Base-by-base conservation (phyloP, 2,329 filamentous ascomycete genomes). In the Cercospora nicotianae region DNA sequence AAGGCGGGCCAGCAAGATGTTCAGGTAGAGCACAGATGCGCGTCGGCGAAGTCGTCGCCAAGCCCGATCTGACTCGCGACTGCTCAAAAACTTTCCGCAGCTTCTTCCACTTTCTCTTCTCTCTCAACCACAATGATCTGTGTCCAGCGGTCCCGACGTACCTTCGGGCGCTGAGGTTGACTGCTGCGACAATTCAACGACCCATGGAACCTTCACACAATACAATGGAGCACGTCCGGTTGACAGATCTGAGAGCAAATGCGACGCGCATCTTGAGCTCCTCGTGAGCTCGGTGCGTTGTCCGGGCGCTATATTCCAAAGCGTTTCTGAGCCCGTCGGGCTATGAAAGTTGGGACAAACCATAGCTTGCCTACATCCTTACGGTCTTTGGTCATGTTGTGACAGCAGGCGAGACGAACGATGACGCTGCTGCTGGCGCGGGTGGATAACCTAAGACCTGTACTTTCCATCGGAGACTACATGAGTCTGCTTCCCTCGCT, bases 181-280 rank as follows among this genome's bases (percentile, higher is more conserved):
- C 86, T 87, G 82, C 87, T 91, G 87, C 72, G 86, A 88, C 91
- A 94, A 89, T 88, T 94, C 91, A 91, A 92, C 92, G 88, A 87
- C 83, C 80, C 79, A 92, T 89, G 91, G 91, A 93, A 90, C 89
- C 90, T 92, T 70, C 72, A 68, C 64, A 64, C 39, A 89, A 87
- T 72, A 75, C 77, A 76, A 81, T 89, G 93, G 91, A 88, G 93
- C 90, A 91, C 92, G 82, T 94, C 91, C 90, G 89, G 92, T 93
- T 91, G 92, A 96, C 93, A 95, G 91, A 89, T 95, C 90, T 92
- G 81, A 96, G 90, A 97, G 81, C 77, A 87, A 95, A 81, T 82
- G 71, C 51, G 72, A 70, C 73, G 66, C 70, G 84, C 81, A 81
- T 81, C 79, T 83, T 76, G 75, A 75, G 72, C 70, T 76, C 89